Percentiles rank a stretch among this genome's conserved stretches.
phyloP scores from a whole-genome alignment of 1,284 basidiomycete genomes.

The Anthracocystis walkeri region DNA sequence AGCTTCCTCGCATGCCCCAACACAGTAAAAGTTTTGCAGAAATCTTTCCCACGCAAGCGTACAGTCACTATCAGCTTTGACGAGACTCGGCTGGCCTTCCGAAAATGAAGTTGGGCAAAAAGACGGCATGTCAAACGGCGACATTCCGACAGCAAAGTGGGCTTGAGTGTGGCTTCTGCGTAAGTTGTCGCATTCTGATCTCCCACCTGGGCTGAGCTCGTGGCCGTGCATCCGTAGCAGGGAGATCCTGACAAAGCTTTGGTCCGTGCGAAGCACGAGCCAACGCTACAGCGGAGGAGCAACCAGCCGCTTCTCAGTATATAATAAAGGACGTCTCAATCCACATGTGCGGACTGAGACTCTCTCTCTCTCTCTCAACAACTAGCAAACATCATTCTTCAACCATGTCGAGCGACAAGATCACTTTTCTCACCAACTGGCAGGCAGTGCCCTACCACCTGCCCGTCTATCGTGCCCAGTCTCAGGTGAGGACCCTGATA shows the following conservation, averaged over 20 bases:
- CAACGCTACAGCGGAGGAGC: too few species aligned
- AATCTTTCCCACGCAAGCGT: not conserved
- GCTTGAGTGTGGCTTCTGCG: not conserved
- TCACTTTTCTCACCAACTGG: slow-evolving; percentile 62
- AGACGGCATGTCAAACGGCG: not conserved
- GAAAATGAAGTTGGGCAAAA: not conserved
- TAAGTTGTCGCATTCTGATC: not conserved
- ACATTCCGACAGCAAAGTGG: not conserved
- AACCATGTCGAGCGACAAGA: slow-evolving; percentile 56
- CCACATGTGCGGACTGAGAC: too few species aligned
- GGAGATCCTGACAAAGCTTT: too few species aligned
- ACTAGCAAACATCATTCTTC: not conserved
- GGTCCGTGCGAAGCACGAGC: too few species aligned
- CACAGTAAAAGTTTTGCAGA: not conserved
- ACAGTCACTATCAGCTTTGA: too few species aligned
- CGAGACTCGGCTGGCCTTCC: not conserved
- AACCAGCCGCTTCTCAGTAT: too few species aligned
- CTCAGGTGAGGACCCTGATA: slow-evolving; percentile 55
- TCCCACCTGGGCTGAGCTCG: not conserved
- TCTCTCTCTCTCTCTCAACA: not conserved
- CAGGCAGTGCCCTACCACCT: slow-evolving; percentile 70
- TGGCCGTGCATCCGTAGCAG: too few species aligned
- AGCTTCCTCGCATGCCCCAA: not conserved
- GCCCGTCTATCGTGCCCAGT: slow-evolving; percentile 70
- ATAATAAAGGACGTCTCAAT: too few species aligned